phyloP scores from a whole-genome alignment of 805 yeast species.

The Spathaspora hagerdaliae region DNA sequence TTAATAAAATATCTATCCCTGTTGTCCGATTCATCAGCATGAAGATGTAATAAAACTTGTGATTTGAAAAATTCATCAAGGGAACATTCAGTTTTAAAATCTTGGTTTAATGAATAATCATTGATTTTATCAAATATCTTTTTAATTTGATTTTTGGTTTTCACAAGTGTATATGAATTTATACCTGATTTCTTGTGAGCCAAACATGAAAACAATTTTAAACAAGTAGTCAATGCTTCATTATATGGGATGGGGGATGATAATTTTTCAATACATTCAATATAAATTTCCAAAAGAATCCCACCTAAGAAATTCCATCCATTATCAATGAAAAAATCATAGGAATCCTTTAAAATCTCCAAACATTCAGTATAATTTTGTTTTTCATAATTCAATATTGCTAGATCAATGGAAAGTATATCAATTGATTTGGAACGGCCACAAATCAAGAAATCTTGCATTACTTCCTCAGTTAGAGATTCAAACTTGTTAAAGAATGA shows the following conservation, averaged over 20 bases:
- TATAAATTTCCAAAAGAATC: conserved; percentile 59
- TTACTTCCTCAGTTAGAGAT: conserved; percentile 51
- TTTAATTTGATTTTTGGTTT: conserved; percentile 11
- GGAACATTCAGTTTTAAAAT: conserved; percentile 13
- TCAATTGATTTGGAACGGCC: conserved; percentile 64
- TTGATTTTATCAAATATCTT: conserved; percentile 12
- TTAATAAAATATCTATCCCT: conserved; percentile 35
- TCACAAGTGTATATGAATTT: conserved; percentile 10
- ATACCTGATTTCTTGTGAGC: conserved; percentile 7
- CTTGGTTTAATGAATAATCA: conserved; percentile 14
- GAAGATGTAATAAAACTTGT: conserved; percentile 32
- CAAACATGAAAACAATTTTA: conserved; percentile 36
- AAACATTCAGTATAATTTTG: conserved; percentile 58
- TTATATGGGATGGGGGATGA: conserved; percentile 16
- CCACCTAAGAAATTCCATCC: conserved; percentile 78
- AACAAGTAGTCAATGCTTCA: conserved; percentile 35
- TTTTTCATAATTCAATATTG: conserved; percentile 58
- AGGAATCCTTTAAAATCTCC: conserved; percentile 61
- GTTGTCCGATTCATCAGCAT: conserved; percentile 17
- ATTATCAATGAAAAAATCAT: conserved; percentile 58
- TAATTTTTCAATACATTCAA: conserved; percentile 58
- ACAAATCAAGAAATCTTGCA: conserved; percentile 48
- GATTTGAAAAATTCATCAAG: conserved; percentile 34
- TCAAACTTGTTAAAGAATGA: conserved; percentile 36
- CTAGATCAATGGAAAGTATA: conserved; percentile 73